Conservation (phyloP, 345 rosid species). For the Syzygium aromaticum region DNA sequence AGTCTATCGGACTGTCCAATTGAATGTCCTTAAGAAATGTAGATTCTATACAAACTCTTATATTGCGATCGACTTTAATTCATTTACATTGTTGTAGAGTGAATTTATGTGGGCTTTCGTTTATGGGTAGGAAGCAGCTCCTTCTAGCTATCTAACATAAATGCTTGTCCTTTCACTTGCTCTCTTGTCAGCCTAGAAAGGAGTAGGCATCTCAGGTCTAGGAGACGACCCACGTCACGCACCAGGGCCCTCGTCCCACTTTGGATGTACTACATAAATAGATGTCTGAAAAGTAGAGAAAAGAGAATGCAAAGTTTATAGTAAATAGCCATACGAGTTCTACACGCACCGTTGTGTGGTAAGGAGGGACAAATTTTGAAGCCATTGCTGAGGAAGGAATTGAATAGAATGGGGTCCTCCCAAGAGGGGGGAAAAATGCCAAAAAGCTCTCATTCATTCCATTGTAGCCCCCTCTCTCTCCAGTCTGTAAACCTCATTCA, state of each 20-base stretch:
- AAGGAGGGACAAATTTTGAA: slow-evolving; percentile 1
- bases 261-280: neutral
- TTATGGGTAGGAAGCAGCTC: neutral
- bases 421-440: neutral
- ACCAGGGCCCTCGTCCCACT: neutral
- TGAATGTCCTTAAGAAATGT: neutral
- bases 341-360: neutral
- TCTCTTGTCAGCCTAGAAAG: neutral
- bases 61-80: neutral
- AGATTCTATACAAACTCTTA: neutral
- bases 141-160: neutral
- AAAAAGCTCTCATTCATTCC: neutral
- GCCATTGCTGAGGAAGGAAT: neutral
- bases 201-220: neutral
- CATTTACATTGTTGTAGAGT: too few species aligned
- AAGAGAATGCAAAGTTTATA: neutral
- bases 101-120: neutral
- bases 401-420: slow-evolving; percentile 4
- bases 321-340: neutral
- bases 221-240: neutral
- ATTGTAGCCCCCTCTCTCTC: neutral
- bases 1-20: neutral
- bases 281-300: neutral
- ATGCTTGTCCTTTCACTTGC: neutral
- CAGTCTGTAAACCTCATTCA: slow-evolving; percentile 4